phyloP scores from a whole-genome alignment of 2,329 filamentous ascomycete species.

The Tolypocladium cylindrosporum region DNA sequence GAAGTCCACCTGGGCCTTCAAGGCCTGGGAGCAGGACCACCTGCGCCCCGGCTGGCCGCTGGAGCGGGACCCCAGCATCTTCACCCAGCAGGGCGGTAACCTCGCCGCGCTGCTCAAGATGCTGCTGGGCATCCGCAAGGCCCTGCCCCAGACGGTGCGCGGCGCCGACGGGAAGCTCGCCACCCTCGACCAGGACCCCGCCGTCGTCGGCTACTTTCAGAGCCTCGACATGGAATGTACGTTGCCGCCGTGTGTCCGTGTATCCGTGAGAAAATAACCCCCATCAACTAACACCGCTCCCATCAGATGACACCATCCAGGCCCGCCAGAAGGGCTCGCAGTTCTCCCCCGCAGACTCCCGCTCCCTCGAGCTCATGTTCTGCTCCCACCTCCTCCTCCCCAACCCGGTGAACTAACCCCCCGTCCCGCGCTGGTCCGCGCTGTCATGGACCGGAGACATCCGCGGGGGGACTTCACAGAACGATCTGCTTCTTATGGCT shows the following conservation, averaged over 20 bases:
- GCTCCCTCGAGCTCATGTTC: slow-evolving; percentile 40
- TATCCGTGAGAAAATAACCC: background rate
- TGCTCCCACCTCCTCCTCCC: slow-evolving; percentile 37
- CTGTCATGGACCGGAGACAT: background rate
- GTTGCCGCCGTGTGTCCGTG: slow-evolving; percentile 13
- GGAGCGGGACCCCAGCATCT: slow-evolving; percentile 43
- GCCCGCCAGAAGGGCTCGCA: slow-evolving; percentile 39
- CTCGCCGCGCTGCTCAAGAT: slow-evolving; percentile 50
- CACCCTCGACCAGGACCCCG: slow-evolving; percentile 34
- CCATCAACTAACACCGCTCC: background rate
- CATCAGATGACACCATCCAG: slow-evolving; percentile 22
- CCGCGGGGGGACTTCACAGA: background rate
- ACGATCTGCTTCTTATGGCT: slow-evolving; percentile 9
- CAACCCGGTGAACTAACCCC: slow-evolving; percentile 10
- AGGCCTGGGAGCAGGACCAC: slow-evolving; percentile 55
- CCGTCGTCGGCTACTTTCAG: slow-evolving; percentile 42
- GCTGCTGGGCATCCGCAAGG: slow-evolving; percentile 50
- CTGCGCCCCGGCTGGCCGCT: slow-evolving; percentile 52
- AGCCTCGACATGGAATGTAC: slow-evolving; percentile 47
- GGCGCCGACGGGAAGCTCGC: slow-evolving; percentile 37
- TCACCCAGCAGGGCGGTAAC: slow-evolving; percentile 48
- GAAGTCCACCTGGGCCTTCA: slow-evolving; percentile 60
- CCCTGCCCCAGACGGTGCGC: slow-evolving; percentile 42
- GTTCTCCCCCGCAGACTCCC: slow-evolving; percentile 39
- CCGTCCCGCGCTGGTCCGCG: background rate